Percentiles rank a stretch among this genome's conserved stretches.
These are phyloP conservation scores for Coemansia interrupta DNA, from an alignment of 192 early-diverging fungal genomes.

Conservation along the genomic window DNA sequence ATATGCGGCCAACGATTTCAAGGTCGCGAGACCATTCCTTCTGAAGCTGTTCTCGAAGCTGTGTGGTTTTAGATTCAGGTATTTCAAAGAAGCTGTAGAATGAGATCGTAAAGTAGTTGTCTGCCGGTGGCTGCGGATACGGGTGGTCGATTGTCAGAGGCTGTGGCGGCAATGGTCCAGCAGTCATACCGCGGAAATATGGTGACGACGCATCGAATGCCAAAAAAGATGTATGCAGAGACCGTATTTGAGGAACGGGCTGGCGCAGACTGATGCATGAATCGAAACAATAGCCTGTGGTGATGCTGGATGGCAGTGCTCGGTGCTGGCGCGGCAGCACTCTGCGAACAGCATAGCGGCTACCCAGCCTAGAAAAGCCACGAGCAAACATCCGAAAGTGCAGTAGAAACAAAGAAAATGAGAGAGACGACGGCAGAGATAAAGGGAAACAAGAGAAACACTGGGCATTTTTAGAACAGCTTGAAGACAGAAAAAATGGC, in stretches of 20 bases:
- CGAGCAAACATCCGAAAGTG: too few relatives aligned
- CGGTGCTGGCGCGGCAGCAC: too few relatives aligned
- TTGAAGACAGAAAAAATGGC: too few relatives aligned
- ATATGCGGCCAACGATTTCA: conserved; percentile 69
- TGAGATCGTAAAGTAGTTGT: conserved; percentile 40
- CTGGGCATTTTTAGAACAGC: too few relatives aligned
- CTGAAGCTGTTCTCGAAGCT: conserved; percentile 27
- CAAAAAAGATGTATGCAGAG: conserved; percentile 2
- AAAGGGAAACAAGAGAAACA: too few relatives aligned
- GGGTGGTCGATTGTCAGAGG: conserved; percentile 35
- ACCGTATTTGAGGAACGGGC: background rate
- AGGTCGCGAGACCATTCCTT: conserved; percentile 36
- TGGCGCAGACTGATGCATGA: too few relatives aligned
- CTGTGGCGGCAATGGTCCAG: conserved; percentile 17
- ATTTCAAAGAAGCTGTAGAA: conserved; percentile 49
- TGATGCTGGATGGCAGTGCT: too few relatives aligned
- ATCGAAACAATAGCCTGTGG: too few relatives aligned
- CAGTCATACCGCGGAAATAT: conserved; percentile 10
- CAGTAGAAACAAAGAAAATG: too few relatives aligned
- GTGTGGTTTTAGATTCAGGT: background rate
- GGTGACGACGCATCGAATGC: conserved; percentile 5
- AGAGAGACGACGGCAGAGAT: too few relatives aligned
- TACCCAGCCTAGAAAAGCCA: too few relatives aligned
- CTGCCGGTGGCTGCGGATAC: conserved; percentile 23
- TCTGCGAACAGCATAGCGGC: too few relatives aligned